Conservation (phyloP, 352 stramenopile species). For the Pythium oligandrum region DNA sequence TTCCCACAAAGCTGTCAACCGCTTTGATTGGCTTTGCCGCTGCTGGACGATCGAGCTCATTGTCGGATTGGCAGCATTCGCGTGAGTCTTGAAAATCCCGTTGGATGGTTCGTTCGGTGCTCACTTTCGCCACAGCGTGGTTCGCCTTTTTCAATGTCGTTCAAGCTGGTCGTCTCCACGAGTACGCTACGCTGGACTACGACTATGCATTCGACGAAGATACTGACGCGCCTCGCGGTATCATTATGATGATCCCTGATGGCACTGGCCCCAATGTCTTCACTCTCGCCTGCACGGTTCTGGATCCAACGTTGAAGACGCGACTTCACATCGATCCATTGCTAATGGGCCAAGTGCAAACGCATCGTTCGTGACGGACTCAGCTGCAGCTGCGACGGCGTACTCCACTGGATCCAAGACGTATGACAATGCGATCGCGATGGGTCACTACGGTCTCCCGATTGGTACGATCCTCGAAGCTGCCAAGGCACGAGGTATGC, state of each 20-base stretch:
- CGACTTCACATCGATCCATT: constrained; percentile 57
- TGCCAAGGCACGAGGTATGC: constrained; percentile 54
- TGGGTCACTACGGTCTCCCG: constrained; percentile 48
- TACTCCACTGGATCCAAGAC: constrained; percentile 68
- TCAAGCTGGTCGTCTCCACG: constrained; percentile 23
- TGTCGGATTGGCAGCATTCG: too few species aligned
- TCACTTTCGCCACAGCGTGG: constrained; percentile 17
- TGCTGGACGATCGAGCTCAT: too few species aligned
- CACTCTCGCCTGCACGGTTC: constrained; percentile 45
- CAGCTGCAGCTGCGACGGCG: constrained; percentile 44
- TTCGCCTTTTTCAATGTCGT: constrained; percentile 20
- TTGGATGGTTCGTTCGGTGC: constrained; percentile 26
- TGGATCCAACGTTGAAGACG: constrained; percentile 46
- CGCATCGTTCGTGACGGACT: constrained; percentile 68
- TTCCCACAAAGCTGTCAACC: too few species aligned
- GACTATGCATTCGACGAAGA: constrained; percentile 57
- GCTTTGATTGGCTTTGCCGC: too few species aligned
- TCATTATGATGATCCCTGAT: constrained; percentile 77
- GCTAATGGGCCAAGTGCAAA: constrained; percentile 52
- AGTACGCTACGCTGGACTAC: constrained; percentile 62
- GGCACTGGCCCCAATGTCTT: constrained; percentile 64
- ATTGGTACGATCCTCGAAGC: constrained; percentile 60
- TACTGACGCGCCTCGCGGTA: constrained; percentile 29
- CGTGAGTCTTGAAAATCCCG: too few species aligned
- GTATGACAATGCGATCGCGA: constrained; percentile 49